Conservation (phyloP, 2,329 filamentous ascomycete genomes). For the Keithomyces neogunnii region DNA sequence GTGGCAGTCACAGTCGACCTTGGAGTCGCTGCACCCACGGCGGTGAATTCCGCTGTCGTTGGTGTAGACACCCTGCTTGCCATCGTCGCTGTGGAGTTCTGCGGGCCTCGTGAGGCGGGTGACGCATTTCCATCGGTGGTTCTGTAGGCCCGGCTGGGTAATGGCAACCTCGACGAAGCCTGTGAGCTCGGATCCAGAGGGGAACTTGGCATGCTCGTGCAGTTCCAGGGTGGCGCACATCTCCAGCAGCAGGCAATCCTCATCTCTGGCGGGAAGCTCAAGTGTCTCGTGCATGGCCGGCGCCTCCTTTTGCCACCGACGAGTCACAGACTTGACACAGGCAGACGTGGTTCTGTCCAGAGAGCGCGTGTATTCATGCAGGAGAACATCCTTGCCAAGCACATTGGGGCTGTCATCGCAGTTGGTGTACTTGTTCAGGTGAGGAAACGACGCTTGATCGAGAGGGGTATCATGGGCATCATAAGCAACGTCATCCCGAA, state of each 20-base stretch:
- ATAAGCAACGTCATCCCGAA: slow-evolving; percentile 40
- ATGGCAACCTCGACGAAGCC: slow-evolving; percentile 52
- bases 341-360: slow-evolving; percentile 48
- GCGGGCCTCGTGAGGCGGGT: slow-evolving; percentile 49
- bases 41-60: slow-evolving; percentile 46
- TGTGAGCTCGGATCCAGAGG: slow-evolving; percentile 50
- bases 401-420: slow-evolving; percentile 43
- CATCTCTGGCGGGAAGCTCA: slow-evolving; percentile 36
- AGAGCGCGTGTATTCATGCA: slow-evolving; percentile 51
- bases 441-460: slow-evolving; percentile 43
- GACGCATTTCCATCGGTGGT: slow-evolving; percentile 52
- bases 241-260: slow-evolving; percentile 50
- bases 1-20: slow-evolving; percentile 43
- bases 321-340: slow-evolving; percentile 42
- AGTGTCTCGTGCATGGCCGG: slow-evolving; percentile 47
- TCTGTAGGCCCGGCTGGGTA: slow-evolving; percentile 42
- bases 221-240: slow-evolving; percentile 54
- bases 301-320: slow-evolving; percentile 50
- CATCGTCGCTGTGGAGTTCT: slow-evolving; percentile 41
- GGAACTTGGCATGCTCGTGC: slow-evolving; percentile 48
- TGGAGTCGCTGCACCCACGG: slow-evolving; percentile 39
- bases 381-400: slow-evolving; percentile 41
- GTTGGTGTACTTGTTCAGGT: slow-evolving; percentile 45
- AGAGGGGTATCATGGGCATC: slow-evolving; percentile 34
- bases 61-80: slow-evolving; percentile 34